Evolutionary conservation across 2,329 filamentous ascomycete species (phyloP).

Genomic region (Fusarium caatingaense): DNA sequence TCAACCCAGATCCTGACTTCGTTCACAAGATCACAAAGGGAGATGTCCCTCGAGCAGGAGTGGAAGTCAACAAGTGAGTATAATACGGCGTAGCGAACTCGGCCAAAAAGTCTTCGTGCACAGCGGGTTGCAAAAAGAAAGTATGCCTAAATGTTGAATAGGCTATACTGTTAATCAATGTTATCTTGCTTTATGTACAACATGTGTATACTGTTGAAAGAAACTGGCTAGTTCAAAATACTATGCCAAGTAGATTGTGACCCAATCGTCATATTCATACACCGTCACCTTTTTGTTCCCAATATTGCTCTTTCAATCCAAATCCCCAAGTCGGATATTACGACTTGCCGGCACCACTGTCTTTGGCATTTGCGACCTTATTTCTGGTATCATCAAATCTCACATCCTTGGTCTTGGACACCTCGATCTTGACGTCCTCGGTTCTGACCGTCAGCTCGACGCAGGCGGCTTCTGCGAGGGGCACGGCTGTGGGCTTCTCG

Average conservation of each 20-base stretch:
- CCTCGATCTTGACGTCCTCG: conserved; percentile 39
- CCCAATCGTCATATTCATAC: neutral
- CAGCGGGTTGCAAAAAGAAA: neutral
- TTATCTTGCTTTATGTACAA: conserved; percentile 12
- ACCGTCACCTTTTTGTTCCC: neutral
- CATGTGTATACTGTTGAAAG: neutral
- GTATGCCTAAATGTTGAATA: neutral
- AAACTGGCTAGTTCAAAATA: conserved; percentile 2
- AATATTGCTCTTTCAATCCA: neutral
- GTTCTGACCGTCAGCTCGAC: conserved; percentile 63
- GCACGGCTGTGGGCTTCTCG: conserved; percentile 79
- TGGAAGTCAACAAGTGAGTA: conserved; percentile 39
- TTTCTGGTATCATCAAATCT: conserved; percentile 28
- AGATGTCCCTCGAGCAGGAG: conserved; percentile 74
- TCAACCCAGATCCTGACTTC: conserved; percentile 77
- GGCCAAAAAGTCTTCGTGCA: neutral
- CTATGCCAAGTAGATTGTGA: neutral
- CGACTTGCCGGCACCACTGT: neutral
- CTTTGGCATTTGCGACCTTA: conserved; percentile 2
- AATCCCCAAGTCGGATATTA: neutral
- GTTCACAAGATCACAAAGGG: conserved; percentile 77
- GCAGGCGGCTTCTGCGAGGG: conserved; percentile 76
- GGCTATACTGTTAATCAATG: neutral
- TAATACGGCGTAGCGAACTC: neutral
- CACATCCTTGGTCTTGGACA: conserved; percentile 16